These are phyloP conservation scores for Exsudoporus frostii DNA, from an alignment of 768 basidiomycete genomes.

Conservation along the genomic window DNA sequence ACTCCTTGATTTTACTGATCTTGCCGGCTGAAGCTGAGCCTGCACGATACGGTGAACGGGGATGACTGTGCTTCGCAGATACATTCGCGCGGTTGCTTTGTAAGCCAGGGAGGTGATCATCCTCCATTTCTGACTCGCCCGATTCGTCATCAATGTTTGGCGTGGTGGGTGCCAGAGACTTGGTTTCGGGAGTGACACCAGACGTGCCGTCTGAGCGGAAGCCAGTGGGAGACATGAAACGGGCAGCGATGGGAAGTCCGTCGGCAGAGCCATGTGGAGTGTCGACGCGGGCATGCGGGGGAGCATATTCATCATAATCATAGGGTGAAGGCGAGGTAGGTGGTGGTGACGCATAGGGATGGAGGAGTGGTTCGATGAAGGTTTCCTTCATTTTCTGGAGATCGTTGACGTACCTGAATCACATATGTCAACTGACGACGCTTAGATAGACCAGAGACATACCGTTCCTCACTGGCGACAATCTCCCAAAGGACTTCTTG, in stretches of 20 bases:
- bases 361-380: conserved; percentile 85
- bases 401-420: conserved; percentile 83
- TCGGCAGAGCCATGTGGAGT: conserved; percentile 72
- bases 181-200: conserved; percentile 40
- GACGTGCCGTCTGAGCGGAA: conserved; percentile 47
- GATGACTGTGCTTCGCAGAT: conserved; percentile 59
- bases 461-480: conserved; percentile 94
- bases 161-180: conserved; percentile 44
- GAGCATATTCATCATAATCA: conserved; percentile 63
- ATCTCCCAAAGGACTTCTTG: conserved; percentile 98
- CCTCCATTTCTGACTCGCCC: conserved; percentile 68
- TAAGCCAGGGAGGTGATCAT: conserved; percentile 41
- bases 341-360: conserved; percentile 57
- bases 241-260: conserved; percentile 81
- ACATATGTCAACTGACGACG: conserved; percentile 11
- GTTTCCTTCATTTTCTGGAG: conserved; percentile 90
- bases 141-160: conserved; percentile 75
- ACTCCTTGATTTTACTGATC: conserved; percentile 39
- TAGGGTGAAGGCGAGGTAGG: conserved; percentile 50
- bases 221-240: conserved; percentile 74
- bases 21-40: conserved; percentile 40
- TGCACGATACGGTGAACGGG: conserved; percentile 72
- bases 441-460: conserved; percentile 24
- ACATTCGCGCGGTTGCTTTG: conserved; percentile 22
- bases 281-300: conserved; percentile 42